Evolutionary conservation across 73 alveolate genomes (phyloP), one percentile per base, ranked within the genome.

Genomic region (Paraurostyla sp.): DNA sequence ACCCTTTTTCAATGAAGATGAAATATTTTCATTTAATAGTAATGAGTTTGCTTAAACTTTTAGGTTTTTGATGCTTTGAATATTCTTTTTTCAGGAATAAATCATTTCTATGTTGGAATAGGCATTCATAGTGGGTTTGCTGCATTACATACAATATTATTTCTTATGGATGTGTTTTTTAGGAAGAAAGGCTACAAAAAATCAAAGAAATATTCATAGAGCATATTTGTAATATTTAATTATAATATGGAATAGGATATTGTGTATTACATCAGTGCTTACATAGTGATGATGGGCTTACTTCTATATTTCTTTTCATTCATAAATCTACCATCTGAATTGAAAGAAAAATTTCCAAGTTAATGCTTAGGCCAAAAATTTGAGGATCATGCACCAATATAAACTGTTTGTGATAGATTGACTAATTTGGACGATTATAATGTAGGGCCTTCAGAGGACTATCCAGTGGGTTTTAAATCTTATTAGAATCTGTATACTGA

Each of bases 121-220:
- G 82, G 59, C 1, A 65, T 65, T 16, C 56, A 65, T 38, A 65
- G 41, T 35, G 58, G 82, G 9, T n/a, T 65, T 22, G 82, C 82
- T 22, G 58, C 22, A 1, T 11, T 65, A 6, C 82, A 65, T 38
- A 15, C 36, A 4, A 13, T 65, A 16, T 18, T 65, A 38, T 65
- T 65, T 22, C 33, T 16, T 15, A 0, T 65, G 7, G 82, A 65
- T 38, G 56, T 65, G 13, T 22, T 65, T 4, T 38, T 65, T 1
- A 32, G 82, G 36, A 65, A 65, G 58, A 65, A 65, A 38, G 82
- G 82, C 36, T 35, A 22, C 58, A 65, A 65, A 58, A 65, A 65
- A 38, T 35, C 35, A 22, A 65, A 40, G 46, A 65, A 65, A 22
- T 65, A 35, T 30, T 38, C 82, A 2, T 30, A 38, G 25, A 65